A percentile compares a stretch with the other conserved stretches of the same genome.
These are phyloP conservation scores for Russula abietina DNA, from an alignment of 768 basidiomycete species.

Conservation along the genomic window DNA sequence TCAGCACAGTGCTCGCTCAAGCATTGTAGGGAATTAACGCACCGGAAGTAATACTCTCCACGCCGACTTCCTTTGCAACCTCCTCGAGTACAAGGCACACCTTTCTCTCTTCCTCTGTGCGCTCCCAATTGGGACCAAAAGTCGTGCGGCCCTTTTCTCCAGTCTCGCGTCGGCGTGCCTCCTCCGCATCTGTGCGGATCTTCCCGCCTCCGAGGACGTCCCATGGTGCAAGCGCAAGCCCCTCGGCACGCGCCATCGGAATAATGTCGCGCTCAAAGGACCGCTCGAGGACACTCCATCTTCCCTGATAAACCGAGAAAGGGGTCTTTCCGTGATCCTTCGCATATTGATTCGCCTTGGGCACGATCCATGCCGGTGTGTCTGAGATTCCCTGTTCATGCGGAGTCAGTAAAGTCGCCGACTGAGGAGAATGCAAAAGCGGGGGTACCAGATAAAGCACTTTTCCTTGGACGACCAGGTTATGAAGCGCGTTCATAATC, in stretches of 20 bases:
- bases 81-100: slow-evolving; percentile 32
- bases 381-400: slow-evolving; percentile 25
- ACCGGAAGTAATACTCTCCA: slow-evolving; percentile 44
- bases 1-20: background rate
- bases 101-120: slow-evolving; percentile 21
- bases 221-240: slow-evolving; percentile 41
- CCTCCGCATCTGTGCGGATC: slow-evolving; percentile 38
- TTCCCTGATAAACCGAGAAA: slow-evolving; percentile 41
- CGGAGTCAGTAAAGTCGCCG: background rate
- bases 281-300: slow-evolving; percentile 31
- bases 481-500: slow-evolving; percentile 32
- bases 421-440: too few species aligned
- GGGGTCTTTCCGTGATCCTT: slow-evolving; percentile 35
- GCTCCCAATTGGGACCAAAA: slow-evolving; percentile 11
- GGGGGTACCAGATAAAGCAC: slow-evolving; percentile 37
- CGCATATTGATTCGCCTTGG: slow-evolving; percentile 36
- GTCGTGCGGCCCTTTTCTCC: slow-evolving; percentile 35
- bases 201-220: slow-evolving; percentile 37
- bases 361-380: slow-evolving; percentile 37
- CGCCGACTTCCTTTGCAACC: slow-evolving; percentile 46
- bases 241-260: slow-evolving; percentile 33
- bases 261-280: slow-evolving; percentile 36
- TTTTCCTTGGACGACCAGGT: slow-evolving; percentile 38
- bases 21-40: slow-evolving; percentile 16
- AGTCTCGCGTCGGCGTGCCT: slow-evolving; percentile 29